Evolutionary conservation across 192 early-diverging fungal species (phyloP).

Genomic region (Backusella tarrabulga): DNA sequence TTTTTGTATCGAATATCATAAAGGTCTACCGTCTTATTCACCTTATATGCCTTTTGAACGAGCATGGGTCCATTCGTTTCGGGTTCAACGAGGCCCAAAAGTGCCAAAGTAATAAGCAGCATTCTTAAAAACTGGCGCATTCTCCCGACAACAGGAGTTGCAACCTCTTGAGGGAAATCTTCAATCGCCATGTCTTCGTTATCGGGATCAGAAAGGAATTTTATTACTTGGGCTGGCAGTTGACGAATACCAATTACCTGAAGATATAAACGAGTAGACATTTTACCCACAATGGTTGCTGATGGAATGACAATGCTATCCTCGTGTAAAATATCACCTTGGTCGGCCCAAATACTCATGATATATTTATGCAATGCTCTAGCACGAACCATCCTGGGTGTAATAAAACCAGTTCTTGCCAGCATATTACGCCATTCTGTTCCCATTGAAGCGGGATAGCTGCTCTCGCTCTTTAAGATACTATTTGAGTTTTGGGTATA

Average conservation of each 20-base stretch:
- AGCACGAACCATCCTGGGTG: neutral
- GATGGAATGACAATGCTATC: neutral
- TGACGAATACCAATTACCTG: neutral
- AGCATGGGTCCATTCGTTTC: neutral
- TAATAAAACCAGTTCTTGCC: neutral
- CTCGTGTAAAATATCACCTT: neutral
- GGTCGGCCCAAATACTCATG: neutral
- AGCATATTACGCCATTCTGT: neutral
- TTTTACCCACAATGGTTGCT: neutral
- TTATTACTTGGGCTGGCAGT: neutral
- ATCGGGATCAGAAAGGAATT: neutral
- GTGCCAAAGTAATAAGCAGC: neutral
- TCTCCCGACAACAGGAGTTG: neutral
- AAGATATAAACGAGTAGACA: neutral
- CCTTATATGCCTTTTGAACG: neutral
- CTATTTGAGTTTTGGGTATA: neutral
- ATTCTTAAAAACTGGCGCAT: neutral
- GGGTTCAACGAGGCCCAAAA: neutral
- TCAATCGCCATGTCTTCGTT: neutral
- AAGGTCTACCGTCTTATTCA: neutral
- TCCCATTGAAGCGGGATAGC: neutral
- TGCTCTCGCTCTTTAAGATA: neutral
- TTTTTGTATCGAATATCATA: neutral
- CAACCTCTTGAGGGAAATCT: neutral
- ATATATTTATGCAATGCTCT: neutral